Evolutionary conservation across 352 stramenopile species (phyloP).

Genomic region (Phytopythium litorale): DNA sequence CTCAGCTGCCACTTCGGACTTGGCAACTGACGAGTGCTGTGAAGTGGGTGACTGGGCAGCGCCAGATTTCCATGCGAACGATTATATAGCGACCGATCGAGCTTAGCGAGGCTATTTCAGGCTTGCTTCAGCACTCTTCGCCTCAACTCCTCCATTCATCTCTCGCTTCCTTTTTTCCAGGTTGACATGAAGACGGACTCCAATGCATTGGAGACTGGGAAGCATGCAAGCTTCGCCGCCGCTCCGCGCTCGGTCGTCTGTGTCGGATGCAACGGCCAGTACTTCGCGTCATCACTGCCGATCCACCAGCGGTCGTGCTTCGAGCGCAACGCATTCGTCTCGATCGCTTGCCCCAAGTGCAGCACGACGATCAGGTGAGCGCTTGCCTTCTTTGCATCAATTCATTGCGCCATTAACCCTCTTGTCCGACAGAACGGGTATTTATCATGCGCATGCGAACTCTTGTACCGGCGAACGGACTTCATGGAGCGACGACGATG

Average conservation of each 20-base stretch:
- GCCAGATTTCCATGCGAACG: neutral
- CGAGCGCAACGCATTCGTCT: slow-evolving; percentile 50
- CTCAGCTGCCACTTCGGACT: neutral
- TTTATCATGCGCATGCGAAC: slow-evolving; percentile 18
- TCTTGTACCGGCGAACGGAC: slow-evolving; percentile 13
- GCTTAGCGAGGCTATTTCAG: neutral
- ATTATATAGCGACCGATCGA: neutral
- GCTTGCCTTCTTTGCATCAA: neutral
- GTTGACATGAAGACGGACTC: neutral
- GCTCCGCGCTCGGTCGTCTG: slow-evolving; percentile 31
- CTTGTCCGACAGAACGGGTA: slow-evolving; percentile 17
- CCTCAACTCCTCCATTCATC: neutral
- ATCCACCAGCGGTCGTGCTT: slow-evolving; percentile 78
- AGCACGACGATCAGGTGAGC: slow-evolving; percentile 23
- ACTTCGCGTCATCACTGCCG: slow-evolving; percentile 52
- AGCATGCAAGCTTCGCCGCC: slow-evolving; percentile 1
- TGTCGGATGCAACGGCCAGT: slow-evolving; percentile 44
- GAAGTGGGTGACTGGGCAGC: neutral
- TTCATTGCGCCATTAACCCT: slow-evolving; percentile 4
- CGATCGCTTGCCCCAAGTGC: slow-evolving; percentile 44
- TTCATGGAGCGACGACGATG: neutral
- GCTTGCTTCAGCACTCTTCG: neutral
- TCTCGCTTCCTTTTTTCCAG: neutral
- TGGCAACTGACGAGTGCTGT: neutral
- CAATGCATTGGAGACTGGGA: neutral